Evolutionary conservation across 2,329 filamentous ascomycete genomes (phyloP).

Genomic region (Cladophialophora psammophila): DNA sequence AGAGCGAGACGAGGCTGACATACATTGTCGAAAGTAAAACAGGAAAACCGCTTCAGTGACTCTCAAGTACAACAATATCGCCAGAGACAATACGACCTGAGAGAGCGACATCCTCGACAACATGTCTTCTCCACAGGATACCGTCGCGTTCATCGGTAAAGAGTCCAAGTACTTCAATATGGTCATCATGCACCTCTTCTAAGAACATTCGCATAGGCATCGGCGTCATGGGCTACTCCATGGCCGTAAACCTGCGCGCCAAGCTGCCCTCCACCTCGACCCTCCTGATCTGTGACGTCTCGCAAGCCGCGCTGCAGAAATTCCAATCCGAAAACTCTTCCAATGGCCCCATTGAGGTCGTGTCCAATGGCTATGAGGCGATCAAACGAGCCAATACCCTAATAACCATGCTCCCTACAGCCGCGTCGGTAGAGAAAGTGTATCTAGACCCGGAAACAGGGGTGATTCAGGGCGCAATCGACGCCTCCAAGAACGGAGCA

Average conservation of each 20-base stretch:
- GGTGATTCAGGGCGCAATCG: slow-evolving; percentile 42
- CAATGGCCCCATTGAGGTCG: slow-evolving; percentile 47
- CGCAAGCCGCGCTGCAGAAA: slow-evolving; percentile 45
- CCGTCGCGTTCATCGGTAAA: slow-evolving; percentile 39
- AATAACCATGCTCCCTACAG: slow-evolving; percentile 63
- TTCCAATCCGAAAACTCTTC: slow-evolving; percentile 49
- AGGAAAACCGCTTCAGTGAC: not conserved
- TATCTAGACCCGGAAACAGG: slow-evolving; percentile 57
- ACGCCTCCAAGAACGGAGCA: slow-evolving; percentile 49
- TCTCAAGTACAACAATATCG: not conserved
- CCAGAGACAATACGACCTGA: not conserved
- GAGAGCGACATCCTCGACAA: not conserved
- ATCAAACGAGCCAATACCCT: slow-evolving; percentile 55
- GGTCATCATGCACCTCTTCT: not conserved
- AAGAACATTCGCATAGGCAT: slow-evolving; percentile 40
- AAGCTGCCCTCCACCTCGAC: slow-evolving; percentile 45
- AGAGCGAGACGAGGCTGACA: slow-evolving; percentile 1
- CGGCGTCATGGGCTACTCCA: slow-evolving; percentile 54
- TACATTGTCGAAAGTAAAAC: not conserved
- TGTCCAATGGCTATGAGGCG: slow-evolving; percentile 50
- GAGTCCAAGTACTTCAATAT: not conserved
- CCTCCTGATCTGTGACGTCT: slow-evolving; percentile 51
- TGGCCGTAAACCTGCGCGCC: slow-evolving; percentile 52
- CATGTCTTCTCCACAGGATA: slow-evolving; percentile 25
- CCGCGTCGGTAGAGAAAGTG: slow-evolving; percentile 59